Base-by-base conservation (phyloP, 306 rosid species). In the Carpinus fangiana region DNA sequence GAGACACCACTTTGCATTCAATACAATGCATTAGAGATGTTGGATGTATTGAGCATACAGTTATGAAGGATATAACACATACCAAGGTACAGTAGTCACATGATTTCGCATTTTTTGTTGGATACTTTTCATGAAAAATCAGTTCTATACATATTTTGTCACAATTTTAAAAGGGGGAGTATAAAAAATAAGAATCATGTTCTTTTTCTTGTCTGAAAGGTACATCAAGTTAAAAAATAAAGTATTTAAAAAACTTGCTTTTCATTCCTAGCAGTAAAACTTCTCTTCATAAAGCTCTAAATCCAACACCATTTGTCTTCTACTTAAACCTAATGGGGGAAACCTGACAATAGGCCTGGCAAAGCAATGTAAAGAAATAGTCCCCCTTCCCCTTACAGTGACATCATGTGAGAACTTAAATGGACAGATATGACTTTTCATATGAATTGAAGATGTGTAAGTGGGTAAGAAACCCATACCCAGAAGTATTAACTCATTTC, bases 401-500 rank as follows among this genome's bases (percentile, higher is more conserved):
- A 16, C 48, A 65, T 45, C 47, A 1, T 3, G 48, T 65, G 48
- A 34, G 13, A 36, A 65, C 0, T 34, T 38, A 62, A 31, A 62
- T 66, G 48, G 1, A 66, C 23, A 43, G 17, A 67, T 67, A 67
- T 4, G 13, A 41, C 7, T 41, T 41, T n/a, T 17, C 50, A 9
- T 66, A 41, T 38, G 26, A 66, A 41, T 41, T 8, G 28, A 17
- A 18, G 17, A 17, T 23, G n/a, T 48, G 50, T n/a, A 62, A 68
- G 48, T 18, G 67, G 26, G 0, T 43, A 53, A 65, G 34, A 80
- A 54, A 41, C 57, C 5, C 4, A 71, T 10, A 72, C 5, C 3
- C 23, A 53, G 54, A 26, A 31, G 70, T 45, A 65, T 64, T 52
- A 65, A 64, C 75, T 74, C 18, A 64, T 62, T 79, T 69, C 11